Base-by-base conservation (phyloP, 345 rosid genomes). In the Cardamine occulta region DNA sequence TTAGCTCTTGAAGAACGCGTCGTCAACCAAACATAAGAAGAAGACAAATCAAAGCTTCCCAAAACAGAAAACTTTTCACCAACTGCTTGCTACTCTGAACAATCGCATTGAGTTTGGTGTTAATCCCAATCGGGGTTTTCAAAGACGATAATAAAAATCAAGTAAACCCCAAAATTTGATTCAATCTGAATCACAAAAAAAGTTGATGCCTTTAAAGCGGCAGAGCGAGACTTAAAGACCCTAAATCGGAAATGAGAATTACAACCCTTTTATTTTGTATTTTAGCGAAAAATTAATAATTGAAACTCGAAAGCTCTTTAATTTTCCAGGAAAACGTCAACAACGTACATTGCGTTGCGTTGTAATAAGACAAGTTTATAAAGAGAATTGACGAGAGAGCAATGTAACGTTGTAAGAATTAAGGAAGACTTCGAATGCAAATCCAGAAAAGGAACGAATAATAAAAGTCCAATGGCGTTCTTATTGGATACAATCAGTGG, bases 131-230 rank as follows among this genome's bases (percentile, higher is more conserved):
- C 21, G 26, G 28, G 23, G 47, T 19, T 51, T 59, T 17, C 11
- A 40, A 11, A 1, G 18, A 45, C 57, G 54, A 19, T 2, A 31
- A 53, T 7, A 24, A 64, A 35, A 57, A 52, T 31, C 48, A 14
- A 69, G 29, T 19, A 47, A 64, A 74, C 40, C 78, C 78, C 19
- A 0, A 32, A 26, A 71, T 40, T 40, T 40, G 72, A 64, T 56
- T 59, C 68, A 78, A 66, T 72, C 51, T 47, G 70, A 66, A 66
- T 73, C 74, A 78, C 78, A 23, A 60, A 40, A 72, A 72, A 66
- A 59, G 74, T 66, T 11, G 17, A 66, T 53, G 44, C 28, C 70
- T 78, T 57, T 59, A 31, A 75, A 60, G 58, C 13, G 59, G 53
- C 59, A 19, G 34, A 29, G 70, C n/a, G 53, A 57, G n/a, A 32